Evolutionary conservation across 495 filamentous ascomycete genomes (phyloP).

Genomic region (Penicillium longicatenatum): DNA sequence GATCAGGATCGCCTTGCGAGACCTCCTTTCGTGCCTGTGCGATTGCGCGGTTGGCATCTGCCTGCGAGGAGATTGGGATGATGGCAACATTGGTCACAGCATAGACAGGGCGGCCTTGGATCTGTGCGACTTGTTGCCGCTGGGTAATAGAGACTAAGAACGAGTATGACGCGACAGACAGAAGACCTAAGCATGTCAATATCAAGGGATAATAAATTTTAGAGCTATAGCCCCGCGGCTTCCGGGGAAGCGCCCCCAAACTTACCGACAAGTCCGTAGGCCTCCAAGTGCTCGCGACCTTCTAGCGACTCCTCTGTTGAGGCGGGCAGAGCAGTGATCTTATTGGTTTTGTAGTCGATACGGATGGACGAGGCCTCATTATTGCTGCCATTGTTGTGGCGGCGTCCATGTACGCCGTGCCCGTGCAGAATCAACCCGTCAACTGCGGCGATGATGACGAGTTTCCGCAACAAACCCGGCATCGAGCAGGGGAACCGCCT

Average conservation of each 20-base stretch:
- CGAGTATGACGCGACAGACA: slow-evolving; percentile 70
- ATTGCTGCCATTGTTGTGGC: slow-evolving; percentile 36
- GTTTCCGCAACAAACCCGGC: slow-evolving; percentile 75
- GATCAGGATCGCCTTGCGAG: slow-evolving; percentile 26
- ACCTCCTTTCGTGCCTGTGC: slow-evolving; percentile 57
- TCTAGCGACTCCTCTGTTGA: slow-evolving; percentile 39
- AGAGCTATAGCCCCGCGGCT: background rate
- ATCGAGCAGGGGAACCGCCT: slow-evolving; percentile 42
- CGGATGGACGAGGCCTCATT: slow-evolving; percentile 54
- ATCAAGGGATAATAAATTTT: background rate
- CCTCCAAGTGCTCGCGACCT: slow-evolving; percentile 60
- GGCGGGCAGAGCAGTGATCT: slow-evolving; percentile 48
- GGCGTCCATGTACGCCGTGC: slow-evolving; percentile 48
- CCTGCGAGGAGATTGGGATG: slow-evolving; percentile 77
- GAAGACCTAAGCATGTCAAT: slow-evolving; percentile 56
- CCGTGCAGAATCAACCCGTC: slow-evolving; percentile 88
- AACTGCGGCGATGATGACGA: slow-evolving; percentile 77
- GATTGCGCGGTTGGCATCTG: slow-evolving; percentile 72
- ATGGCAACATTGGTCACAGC: slow-evolving; percentile 82
- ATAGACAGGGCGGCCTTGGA: slow-evolving; percentile 80
- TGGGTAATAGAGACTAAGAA: slow-evolving; percentile 84
- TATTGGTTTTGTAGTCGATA: slow-evolving; percentile 74
- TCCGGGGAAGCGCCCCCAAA: background rate
- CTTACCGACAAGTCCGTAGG: slow-evolving; percentile 84
- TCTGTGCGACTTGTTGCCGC: slow-evolving; percentile 84